phyloP scores from a whole-genome alignment of 2,329 filamentous ascomycete species.

The Colletotrichum kahawae region DNA sequence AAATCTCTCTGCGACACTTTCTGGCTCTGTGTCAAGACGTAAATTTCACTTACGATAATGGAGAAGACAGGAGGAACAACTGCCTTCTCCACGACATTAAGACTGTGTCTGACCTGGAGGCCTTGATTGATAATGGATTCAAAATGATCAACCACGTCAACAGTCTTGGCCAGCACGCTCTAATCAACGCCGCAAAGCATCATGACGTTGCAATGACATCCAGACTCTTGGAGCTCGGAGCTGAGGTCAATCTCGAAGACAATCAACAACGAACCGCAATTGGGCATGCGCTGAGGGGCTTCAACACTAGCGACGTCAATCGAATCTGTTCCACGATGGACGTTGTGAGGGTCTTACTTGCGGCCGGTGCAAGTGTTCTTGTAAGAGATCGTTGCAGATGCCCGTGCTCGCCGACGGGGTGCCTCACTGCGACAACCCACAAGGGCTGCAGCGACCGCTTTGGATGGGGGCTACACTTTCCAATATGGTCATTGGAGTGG shows the following conservation, averaged over 20 bases:
- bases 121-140: neutral
- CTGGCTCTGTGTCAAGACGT: neutral
- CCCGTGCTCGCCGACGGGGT: neutral
- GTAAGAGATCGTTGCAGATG: neutral
- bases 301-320: rapidly evolving
- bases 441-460: rapidly evolving
- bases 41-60: neutral
- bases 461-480: rapidly evolving
- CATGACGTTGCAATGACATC: rapidly evolving
- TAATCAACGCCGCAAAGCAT: neutral
- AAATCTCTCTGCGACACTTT: neutral
- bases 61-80: rapidly evolving
- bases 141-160: neutral
- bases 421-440: neutral
- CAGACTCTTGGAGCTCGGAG: neutral
- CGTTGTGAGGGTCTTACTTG: neutral
- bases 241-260: neutral
- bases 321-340: neutral
- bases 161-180: neutral
- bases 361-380: neutral
- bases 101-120: neutral
- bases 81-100: neutral
- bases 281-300: neutral
- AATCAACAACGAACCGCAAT: neutral
- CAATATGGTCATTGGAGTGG: neutral